Percentiles rank a stretch among this genome's conserved stretches.
Evolutionary conservation across 1,284 basidiomycete genomes (phyloP).

Genomic region (Apiotrichum mycotoxinovorans): DNA sequence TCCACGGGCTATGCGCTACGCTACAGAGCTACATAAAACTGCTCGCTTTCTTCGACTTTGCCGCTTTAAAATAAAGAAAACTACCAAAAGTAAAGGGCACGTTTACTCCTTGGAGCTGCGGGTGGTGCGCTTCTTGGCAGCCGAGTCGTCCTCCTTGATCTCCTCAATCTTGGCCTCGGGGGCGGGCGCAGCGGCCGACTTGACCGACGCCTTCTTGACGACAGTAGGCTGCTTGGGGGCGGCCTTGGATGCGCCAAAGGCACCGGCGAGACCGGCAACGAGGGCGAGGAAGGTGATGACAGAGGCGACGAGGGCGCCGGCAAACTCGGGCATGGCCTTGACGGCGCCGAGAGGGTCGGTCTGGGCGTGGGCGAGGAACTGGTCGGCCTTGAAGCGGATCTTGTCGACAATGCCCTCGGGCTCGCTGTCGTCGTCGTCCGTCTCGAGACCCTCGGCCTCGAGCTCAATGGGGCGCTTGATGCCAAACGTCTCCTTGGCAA

Average conservation of each 20-base stretch:
- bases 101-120: slow-evolving; percentile 15
- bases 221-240: slow-evolving; percentile 25
- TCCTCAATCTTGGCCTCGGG: slow-evolving; percentile 26
- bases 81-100: not conserved
- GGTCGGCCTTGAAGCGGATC: slow-evolving; percentile 43
- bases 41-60: not conserved
- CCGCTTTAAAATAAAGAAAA: not conserved
- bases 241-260: slow-evolving; percentile 58
- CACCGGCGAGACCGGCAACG: slow-evolving; percentile 71
- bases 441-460: slow-evolving; percentile 49
- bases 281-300: slow-evolving; percentile 76
- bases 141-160: slow-evolving; percentile 21
- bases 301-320: slow-evolving; percentile 66
- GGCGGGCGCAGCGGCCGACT: slow-evolving; percentile 23
- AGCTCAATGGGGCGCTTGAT: slow-evolving; percentile 62
- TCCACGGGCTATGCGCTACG: too few species aligned
- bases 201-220: slow-evolving; percentile 44
- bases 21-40: not conserved
- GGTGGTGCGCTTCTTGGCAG: slow-evolving; percentile 38
- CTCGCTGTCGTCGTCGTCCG: slow-evolving; percentile 54
- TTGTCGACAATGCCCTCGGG: slow-evolving; percentile 37
- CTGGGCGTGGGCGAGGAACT: slow-evolving; percentile 45
- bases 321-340: slow-evolving; percentile 79
- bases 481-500: slow-evolving; percentile 79
- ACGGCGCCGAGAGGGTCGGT: slow-evolving; percentile 58